These are phyloP conservation scores for Plasmodium sp. DNA, from an alignment of 169 alveolate species.

Conservation along the genomic window DNA sequence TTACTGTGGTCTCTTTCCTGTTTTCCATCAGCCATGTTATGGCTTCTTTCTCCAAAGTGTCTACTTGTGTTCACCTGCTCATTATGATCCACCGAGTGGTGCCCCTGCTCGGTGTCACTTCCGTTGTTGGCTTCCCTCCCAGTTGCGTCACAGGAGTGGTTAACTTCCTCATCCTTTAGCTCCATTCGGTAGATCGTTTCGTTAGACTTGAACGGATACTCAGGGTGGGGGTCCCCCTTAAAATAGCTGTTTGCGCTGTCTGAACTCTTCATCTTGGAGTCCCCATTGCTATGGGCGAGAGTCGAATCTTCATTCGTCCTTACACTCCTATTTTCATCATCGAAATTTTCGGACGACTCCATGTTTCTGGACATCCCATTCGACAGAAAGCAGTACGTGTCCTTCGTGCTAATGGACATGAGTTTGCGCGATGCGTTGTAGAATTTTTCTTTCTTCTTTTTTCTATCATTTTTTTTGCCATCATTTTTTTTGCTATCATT, in stretches of 20 bases:
- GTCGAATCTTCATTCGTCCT: conserved; percentile 38
- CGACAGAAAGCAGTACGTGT: conserved; percentile 36
- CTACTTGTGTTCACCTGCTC: not conserved
- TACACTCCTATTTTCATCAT: conserved; percentile 51
- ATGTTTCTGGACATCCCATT: conserved; percentile 7
- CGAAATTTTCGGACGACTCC: conserved; percentile 4
- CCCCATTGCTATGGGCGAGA: not conserved
- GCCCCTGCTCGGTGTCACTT: not conserved
- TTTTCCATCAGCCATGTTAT: not conserved
- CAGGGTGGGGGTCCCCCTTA: not conserved
- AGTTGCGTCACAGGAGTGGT: not conserved
- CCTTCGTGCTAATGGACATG: conserved; percentile 72
- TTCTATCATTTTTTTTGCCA: conserved; percentile 6
- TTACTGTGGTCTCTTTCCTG: not conserved
- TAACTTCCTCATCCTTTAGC: not conserved
- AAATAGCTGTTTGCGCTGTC: not conserved
- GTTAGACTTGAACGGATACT: not conserved
- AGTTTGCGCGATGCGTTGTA: conserved; percentile 46
- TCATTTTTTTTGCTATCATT: conserved; percentile 1
- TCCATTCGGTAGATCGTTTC: conserved; percentile 1
- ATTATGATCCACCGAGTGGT: not conserved
- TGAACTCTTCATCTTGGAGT: not conserved
- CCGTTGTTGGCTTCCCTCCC: not conserved
- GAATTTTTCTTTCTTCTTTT: conserved; percentile 20
- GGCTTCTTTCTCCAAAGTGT: not conserved